Percentiles rank a stretch among this genome's conserved stretches.
Evolutionary conservation across 2,329 filamentous ascomycete genomes (phyloP).

Genomic region (Arthrobotrys sphaeroides): DNA sequence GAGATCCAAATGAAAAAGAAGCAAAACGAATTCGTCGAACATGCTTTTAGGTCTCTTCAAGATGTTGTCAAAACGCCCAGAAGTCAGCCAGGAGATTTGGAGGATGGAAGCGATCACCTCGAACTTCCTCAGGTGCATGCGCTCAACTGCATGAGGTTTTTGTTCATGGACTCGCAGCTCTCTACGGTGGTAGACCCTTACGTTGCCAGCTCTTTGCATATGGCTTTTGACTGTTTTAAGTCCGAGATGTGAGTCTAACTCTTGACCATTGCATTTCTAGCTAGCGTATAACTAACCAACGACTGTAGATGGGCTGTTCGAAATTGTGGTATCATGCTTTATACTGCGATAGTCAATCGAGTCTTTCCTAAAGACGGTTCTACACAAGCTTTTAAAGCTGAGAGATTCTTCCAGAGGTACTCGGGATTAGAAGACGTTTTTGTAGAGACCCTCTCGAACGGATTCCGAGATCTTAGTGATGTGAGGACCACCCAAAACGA

Average conservation of each 20-base stretch:
- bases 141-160: constrained; percentile 89
- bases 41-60: constrained; percentile 47
- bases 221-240: constrained; percentile 82
- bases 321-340: constrained; percentile 89
- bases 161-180: constrained; percentile 84
- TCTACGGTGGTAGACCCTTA: constrained; percentile 77
- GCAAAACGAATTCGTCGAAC: neutral
- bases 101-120: constrained; percentile 61
- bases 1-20: constrained; percentile 64
- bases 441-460: constrained; percentile 30
- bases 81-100: constrained; percentile 56
- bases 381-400: constrained; percentile 13
- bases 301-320: constrained; percentile 78
- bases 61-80: constrained; percentile 58
- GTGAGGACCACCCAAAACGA: neutral
- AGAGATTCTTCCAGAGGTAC: constrained; percentile 39
- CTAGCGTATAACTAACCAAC: constrained; percentile 21
- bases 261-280: constrained; percentile 50
- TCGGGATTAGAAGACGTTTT: constrained; percentile 19
- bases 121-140: constrained; percentile 91
- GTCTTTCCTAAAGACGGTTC: constrained; percentile 65
- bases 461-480: constrained; percentile 36
- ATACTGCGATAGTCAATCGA: constrained; percentile 83
- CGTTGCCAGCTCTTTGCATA: constrained; percentile 75
- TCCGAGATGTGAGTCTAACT: constrained; percentile 73